These are phyloP conservation scores for Hura crepitans DNA, from an alignment of 441 rosid species.

Conservation along the genomic window DNA sequence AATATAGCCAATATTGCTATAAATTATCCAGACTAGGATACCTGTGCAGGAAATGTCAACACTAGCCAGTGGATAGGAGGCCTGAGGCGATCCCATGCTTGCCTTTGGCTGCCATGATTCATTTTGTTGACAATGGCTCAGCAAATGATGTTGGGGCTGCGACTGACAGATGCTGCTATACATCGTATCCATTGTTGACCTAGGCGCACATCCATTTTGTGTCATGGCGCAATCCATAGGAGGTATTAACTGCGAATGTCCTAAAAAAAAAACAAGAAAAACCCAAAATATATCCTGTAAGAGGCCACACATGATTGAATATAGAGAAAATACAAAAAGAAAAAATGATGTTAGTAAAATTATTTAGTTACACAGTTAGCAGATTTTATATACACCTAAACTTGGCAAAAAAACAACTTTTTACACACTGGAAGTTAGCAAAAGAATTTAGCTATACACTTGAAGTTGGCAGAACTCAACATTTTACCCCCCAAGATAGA, in stretches of 20 bases:
- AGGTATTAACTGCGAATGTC: slow-evolving; percentile 13
- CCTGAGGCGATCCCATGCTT: slow-evolving; percentile 22
- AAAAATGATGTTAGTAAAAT: too few relatives aligned
- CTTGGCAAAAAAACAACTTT: too few relatives aligned
- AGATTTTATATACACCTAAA: too few relatives aligned
- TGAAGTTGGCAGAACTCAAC: too few relatives aligned
- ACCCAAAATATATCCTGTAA: neutral
- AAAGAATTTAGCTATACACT: too few relatives aligned
- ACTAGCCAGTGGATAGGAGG: slow-evolving; percentile 19
- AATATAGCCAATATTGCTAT: neutral
- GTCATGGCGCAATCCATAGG: slow-evolving; percentile 18
- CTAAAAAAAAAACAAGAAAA: slow-evolving; percentile 11
- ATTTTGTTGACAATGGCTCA: slow-evolving; percentile 19
- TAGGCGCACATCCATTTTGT: slow-evolving; percentile 19
- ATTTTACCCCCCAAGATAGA: too few relatives aligned
- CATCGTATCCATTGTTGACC: slow-evolving; percentile 23
- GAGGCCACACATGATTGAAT: neutral
- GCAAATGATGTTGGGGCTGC: slow-evolving; percentile 18
- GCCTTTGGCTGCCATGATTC: slow-evolving; percentile 20
- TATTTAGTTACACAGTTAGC: too few relatives aligned
- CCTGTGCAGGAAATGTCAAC: slow-evolving; percentile 23
- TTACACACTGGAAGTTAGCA: too few relatives aligned
- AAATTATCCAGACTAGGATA: slow-evolving; percentile 7
- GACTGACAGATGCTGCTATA: slow-evolving; percentile 13
- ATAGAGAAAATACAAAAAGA: too few relatives aligned